Conservation (phyloP, 2,329 filamentous ascomycete genomes). For the Colletotrichum sp. region DNA sequence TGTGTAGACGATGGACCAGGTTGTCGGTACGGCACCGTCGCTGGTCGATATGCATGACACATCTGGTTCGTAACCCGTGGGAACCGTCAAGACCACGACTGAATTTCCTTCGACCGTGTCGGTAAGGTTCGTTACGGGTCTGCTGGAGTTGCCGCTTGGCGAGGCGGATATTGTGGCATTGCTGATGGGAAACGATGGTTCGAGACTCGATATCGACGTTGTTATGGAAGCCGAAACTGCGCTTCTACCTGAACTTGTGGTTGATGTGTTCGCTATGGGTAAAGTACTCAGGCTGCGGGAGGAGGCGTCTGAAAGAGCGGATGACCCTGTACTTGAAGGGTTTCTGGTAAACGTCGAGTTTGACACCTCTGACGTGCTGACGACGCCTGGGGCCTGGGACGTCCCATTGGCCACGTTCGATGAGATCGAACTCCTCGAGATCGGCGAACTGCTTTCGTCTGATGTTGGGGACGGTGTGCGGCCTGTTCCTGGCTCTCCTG, state of each 20-base stretch:
- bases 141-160: not conserved
- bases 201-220: not conserved
- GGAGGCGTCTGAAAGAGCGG: not conserved
- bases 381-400: not conserved
- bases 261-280: not conserved
- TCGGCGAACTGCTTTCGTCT: constrained; percentile 7
- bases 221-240: not conserved
- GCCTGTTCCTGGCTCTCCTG: not conserved
- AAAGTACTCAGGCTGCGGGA: not conserved
- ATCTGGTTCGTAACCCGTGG: not conserved
- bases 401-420: not conserved
- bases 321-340: not conserved
- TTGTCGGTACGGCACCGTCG: constrained; percentile 26
- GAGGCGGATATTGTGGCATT: not conserved
- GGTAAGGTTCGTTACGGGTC: not conserved
- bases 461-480: not conserved
- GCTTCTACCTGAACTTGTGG: not conserved
- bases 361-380: not conserved
- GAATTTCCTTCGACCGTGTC: not conserved
- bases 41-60: not conserved
- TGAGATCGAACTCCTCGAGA: not conserved
- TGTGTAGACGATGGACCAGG: constrained; percentile 52
- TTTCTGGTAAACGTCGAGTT: not conserved
- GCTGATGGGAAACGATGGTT: not conserved
- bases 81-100: not conserved